Evolutionary conservation across 441 rosid species (phyloP), one percentile per base, ranked within the genome.

Genomic region (Cnidoscolus chayamansa): DNA sequence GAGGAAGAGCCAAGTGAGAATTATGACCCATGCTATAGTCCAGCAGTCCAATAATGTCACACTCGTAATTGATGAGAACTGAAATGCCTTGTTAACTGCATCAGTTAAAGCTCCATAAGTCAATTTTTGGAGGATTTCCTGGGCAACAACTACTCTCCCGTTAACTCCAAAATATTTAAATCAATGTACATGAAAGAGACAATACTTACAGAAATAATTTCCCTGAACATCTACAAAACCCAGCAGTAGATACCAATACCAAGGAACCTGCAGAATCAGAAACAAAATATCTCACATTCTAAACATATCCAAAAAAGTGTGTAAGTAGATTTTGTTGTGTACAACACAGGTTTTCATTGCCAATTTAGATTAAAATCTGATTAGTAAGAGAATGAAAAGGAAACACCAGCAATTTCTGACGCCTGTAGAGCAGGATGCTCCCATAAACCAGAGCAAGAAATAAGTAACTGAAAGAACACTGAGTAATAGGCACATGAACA

Each of bases 211-310:
- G 58, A 87, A 83, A 78, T 74, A 85, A 76, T 82, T 86, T 61
- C 86, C 92, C 69, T 89, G 87, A 57, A 86, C 92, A 78, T 89
- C 92, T 71, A 83, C 72, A 58, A 81, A 78, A 48, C 89, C 90
- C 55, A 89, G 59, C 11, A 86, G 84, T 5, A 86, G 87, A 82
- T 86, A 89, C 90, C 89, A 89, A 66, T 84, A 87, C 93, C 91
- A 89, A 73, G 87, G 75, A 82, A 89, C 76, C 89, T 86, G 81
- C 76, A 2, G 45, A 40, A 40, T 7, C 45, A 0, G 7, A 7
- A 40, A 6, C 45, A 6, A 35, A 4, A 35, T 35, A 35, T 2
- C 37, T 35, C 37, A 2, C 37, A 35, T 2, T 35, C 2, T 2
- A 77, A 35, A 63, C n/a, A 1, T 40, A 54, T 13, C 31, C 19